A percentile compares a stretch with the other conserved stretches of the same genome.
Conservation (phyloP, 352 stramenopile genomes). For the Globisporangium recalcitrans region DNA sequence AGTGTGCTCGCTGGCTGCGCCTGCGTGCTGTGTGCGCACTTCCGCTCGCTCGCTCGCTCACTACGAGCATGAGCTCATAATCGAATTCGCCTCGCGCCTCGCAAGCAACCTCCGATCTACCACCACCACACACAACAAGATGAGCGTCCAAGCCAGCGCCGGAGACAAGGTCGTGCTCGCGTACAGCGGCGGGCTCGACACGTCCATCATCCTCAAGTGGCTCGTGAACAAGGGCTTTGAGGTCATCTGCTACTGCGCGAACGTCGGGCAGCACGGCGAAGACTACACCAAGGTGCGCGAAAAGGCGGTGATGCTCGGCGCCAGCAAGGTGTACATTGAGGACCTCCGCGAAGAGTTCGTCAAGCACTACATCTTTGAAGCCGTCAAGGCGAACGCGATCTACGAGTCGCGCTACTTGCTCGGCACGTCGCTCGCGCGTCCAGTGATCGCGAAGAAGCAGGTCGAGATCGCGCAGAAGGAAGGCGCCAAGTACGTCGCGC, state of each 20-base stretch:
- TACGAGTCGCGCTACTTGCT: conserved; percentile 98
- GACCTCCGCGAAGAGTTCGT: conserved; percentile 98
- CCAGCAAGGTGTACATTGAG: conserved; percentile 91
- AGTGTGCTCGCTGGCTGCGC: no score
- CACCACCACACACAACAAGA: conserved; percentile 20
- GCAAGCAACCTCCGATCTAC: conserved; percentile 11
- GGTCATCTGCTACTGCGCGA: conserved; percentile 98
- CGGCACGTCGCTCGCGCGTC: conserved; percentile 95
- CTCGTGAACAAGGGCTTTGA: conserved; percentile 98
- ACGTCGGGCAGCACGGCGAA: conserved; percentile 96
- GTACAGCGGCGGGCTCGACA: conserved; percentile 97
- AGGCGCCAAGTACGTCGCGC: conserved; percentile 91
- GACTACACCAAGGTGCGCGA: conserved; percentile 93
- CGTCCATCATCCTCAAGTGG: conserved; percentile 98
- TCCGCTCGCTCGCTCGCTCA: not conserved
- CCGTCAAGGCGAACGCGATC: conserved; percentile 95
- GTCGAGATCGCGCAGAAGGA: conserved; percentile 92
- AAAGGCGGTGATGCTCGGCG: conserved; percentile 81
- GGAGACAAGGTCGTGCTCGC: conserved; percentile 94
- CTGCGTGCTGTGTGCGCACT: no score
- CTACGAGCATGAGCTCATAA: conserved; percentile 22
- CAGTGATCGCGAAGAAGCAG: conserved; percentile 97
- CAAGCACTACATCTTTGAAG: conserved; percentile 90
- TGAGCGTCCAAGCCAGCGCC: conserved; percentile 66
- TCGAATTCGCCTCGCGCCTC: conserved; percentile 21